Evolutionary conservation across 2,329 filamentous ascomycete species (phyloP).

Genomic region (Curvularia eragrostidis): DNA sequence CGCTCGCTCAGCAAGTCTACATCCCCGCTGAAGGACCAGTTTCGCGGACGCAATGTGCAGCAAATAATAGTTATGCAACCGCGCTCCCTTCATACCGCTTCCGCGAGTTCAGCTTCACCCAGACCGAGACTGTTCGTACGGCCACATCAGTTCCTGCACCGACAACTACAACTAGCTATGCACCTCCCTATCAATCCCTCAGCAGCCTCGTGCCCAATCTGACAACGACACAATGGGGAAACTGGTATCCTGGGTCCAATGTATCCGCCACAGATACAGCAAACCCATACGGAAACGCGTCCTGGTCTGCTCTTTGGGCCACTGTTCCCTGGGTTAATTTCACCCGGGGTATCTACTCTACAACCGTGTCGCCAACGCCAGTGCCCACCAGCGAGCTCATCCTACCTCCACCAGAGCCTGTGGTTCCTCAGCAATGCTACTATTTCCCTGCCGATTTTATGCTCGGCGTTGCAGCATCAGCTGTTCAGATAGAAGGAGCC

Average conservation of each 20-base stretch:
- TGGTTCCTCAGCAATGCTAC: constrained; percentile 58
- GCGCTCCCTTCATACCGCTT: constrained; percentile 41
- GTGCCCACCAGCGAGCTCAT: constrained; percentile 63
- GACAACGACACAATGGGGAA: constrained; percentile 53
- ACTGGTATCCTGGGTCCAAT: constrained; percentile 50
- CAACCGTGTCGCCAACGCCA: constrained; percentile 63
- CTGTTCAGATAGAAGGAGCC: constrained; percentile 40
- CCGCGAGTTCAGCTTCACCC: constrained; percentile 46
- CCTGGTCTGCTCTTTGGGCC: constrained; percentile 51
- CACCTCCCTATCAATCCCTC: constrained; percentile 46
- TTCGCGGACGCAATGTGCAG: constrained; percentile 36
- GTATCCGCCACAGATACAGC: constrained; percentile 43
- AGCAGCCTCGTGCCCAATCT: constrained; percentile 46
- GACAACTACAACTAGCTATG: constrained; percentile 45
- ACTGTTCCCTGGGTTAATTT: constrained; percentile 46
- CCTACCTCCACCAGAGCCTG: constrained; percentile 61
- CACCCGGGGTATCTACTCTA: constrained; percentile 52
- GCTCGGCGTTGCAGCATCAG: constrained; percentile 39
- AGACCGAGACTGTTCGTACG: constrained; percentile 50
- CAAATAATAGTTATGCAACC: constrained; percentile 34
- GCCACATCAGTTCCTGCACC: constrained; percentile 47
- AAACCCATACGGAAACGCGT: constrained; percentile 50
- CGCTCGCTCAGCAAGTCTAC: constrained; percentile 48
- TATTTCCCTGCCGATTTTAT: constrained; percentile 58
- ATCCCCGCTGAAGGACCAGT: constrained; percentile 39